Conservation (phyloP, 2,329 filamentous ascomycete genomes). For the Aphanocladium album region DNA sequence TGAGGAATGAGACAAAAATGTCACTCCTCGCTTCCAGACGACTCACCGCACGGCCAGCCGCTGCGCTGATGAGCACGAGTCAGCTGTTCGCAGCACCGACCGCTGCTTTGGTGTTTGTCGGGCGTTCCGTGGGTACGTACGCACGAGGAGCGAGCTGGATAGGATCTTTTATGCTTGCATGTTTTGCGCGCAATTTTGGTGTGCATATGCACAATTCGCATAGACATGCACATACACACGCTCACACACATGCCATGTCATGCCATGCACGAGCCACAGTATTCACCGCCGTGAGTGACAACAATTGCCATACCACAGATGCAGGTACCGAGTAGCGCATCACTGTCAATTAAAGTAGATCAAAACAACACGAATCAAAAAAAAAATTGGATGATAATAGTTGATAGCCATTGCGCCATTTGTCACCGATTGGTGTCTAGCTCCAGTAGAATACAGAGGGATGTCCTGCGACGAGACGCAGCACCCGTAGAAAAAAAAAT, state of each 20-base stretch:
- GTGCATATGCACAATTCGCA: too few species aligned
- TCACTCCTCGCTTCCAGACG: not conserved
- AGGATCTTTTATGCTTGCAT: too few species aligned
- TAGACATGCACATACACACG: too few species aligned
- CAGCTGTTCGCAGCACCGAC: constrained; percentile 3
- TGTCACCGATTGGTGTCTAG: constrained; percentile 6
- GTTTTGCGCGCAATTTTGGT: too few species aligned
- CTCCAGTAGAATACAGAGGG: constrained; percentile 12
- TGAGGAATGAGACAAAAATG: not conserved
- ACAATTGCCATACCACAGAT: not conserved
- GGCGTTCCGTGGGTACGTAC: too few species aligned
- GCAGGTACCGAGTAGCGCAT: not conserved
- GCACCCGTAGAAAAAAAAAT: not conserved
- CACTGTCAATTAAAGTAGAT: too few species aligned
- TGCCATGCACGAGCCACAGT: too few species aligned
- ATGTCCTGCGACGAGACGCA: not conserved
- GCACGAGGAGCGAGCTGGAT: too few species aligned
- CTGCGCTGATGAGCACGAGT: not conserved
- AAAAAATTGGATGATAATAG: not conserved
- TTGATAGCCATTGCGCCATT: not conserved
- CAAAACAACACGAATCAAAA: not conserved
- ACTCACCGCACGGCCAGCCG: not conserved
- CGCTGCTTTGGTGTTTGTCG: not conserved
- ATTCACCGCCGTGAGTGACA: too few species aligned
- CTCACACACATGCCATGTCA: too few species aligned